A percentile compares a stretch with the other conserved stretches of the same genome.
phyloP scores from a whole-genome alignment of 2,329 filamentous ascomycete species.

The Ilyonectria robusta region DNA sequence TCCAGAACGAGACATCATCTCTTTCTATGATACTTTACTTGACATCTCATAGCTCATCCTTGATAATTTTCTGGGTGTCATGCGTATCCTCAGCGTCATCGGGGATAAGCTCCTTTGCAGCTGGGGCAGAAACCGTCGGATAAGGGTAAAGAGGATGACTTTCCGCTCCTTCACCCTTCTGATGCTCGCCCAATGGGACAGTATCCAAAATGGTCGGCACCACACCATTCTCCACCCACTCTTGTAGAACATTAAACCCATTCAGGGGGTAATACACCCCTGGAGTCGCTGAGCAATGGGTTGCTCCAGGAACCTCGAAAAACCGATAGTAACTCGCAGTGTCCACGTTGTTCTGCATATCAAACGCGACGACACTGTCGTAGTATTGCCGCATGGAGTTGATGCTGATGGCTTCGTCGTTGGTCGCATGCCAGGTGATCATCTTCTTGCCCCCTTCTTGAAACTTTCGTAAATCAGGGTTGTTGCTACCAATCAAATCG shows the following conservation, averaged over 20 bases:
- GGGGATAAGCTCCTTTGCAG: too few relatives aligned
- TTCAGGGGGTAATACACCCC: constrained; percentile 6
- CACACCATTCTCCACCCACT: constrained; percentile 19
- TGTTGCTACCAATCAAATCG: not conserved
- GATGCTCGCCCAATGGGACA: too few relatives aligned
- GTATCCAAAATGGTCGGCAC: too few relatives aligned
- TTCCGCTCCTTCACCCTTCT: too few relatives aligned
- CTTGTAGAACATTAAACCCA: not conserved
- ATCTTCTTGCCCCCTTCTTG: not conserved
- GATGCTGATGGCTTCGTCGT: constrained; percentile 11
- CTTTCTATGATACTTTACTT: too few relatives aligned
- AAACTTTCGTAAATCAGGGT: not conserved
- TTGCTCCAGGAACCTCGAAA: constrained; percentile 20
- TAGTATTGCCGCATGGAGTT: constrained; percentile 5
- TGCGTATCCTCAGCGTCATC: too few relatives aligned
- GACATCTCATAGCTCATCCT: too few relatives aligned
- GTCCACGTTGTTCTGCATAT: not conserved
- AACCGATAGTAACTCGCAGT: constrained; percentile 18
- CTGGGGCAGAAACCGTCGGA: too few relatives aligned
- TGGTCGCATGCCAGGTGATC: not conserved
- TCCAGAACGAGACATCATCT: too few relatives aligned
- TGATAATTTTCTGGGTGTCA: too few relatives aligned
- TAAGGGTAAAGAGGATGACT: too few relatives aligned
- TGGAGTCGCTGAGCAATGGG: not conserved
- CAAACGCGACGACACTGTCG: not conserved